Evolutionary conservation across 805 yeast genomes (phyloP), one percentile per base, ranked within the genome.

Genomic region (Myxozyma neotropica): DNA sequence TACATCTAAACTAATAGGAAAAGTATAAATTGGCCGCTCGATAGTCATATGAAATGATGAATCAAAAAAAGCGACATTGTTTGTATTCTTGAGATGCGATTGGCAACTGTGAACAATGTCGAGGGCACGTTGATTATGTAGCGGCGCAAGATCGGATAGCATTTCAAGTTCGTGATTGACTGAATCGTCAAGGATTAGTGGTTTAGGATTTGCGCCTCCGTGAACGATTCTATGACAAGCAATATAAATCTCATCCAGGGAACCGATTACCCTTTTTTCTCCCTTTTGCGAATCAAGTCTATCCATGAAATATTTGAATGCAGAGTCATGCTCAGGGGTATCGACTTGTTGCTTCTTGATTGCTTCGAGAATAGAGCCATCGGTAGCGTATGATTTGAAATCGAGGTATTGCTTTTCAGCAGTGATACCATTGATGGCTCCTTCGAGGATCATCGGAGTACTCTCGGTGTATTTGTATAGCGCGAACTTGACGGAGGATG

Each of bases 351-450:
- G 21, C 47, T 67, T 61, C 57, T 70, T 73, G 58, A 81, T 79
- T 69, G 79, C 75, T 29, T 77, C 77, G 53, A 78, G 68, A 55
- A 79, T 81, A 59, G 80, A 79, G 0, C 72, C 66, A 59, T 80
- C 82, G n/a, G 65, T 56, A 49, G 70, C 69, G 65, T 39, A 47
- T 6, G 64, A 53, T 12, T 42, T 57, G 52, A 53, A 63, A 23
- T 46, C 52, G 31, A 62, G 40, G 26, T 23, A 48, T 24, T 56
- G 65, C 33, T 39, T 43, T 13, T 44, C 57, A 15, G 67, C 45
- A 4, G 67, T 63, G 35, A 63, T 50, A 12, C 67, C 67, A 12
- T 61, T 24, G 23, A 63, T 43, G 13, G 59, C 39, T 26, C 63
- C 63, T 21, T 46, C 24, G 24, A 62, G 46, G n/a, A 63, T 38